Base-by-base conservation (phyloP, 1,284 basidiomycete genomes). In the Agaricales sp. region DNA sequence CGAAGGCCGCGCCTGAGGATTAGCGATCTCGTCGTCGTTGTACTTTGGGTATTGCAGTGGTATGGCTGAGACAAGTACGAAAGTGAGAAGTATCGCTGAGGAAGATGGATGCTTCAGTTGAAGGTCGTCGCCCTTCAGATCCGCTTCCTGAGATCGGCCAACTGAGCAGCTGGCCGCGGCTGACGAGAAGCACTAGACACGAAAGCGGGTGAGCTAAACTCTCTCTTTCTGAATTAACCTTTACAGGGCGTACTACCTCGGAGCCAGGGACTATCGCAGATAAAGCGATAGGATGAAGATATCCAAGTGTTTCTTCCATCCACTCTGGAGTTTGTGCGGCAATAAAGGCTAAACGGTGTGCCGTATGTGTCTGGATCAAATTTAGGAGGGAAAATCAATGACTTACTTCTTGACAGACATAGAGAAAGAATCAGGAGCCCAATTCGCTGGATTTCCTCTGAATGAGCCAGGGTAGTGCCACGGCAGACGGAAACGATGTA, bases 1-100 rank as follows among this genome's bases (percentile, higher is more conserved):
- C 19, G 77, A 79, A 2, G 77, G 77, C 0, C 75, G 77, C 23
- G 64, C 54, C 18, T 67, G 65, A 24, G 68, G 67, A 22, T 65
- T 62, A 8, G 64, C 66, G 37, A 73, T 68, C 30, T 66, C 74
- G 25, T 65, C 58, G 1, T 71, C 75, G n/a, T 80, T 62, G 13
- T 71, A 55, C 46, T 63, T 63, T 13, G 75, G 55, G 13, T 71
- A 55, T 47, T 63, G 63, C 14, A 76, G 55, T 1, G 67, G 60
- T 16, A 61, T 62, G 2, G 64, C 63, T 57, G 79, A 74, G 20
- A 71, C 66, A 47, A 79, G 56, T 1, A 68, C 74, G 53, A 74
- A 77, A 6, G 67, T 70, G 51, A 80, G 54, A 46, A 74, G 69
- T 47, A 77, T 71, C 20, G 76, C 70, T 12, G 73, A 66, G 11